These are phyloP conservation scores for Rhizopus stolonifer DNA, from an alignment of 371 early-diverging fungal genomes.

Conservation along the genomic window DNA sequence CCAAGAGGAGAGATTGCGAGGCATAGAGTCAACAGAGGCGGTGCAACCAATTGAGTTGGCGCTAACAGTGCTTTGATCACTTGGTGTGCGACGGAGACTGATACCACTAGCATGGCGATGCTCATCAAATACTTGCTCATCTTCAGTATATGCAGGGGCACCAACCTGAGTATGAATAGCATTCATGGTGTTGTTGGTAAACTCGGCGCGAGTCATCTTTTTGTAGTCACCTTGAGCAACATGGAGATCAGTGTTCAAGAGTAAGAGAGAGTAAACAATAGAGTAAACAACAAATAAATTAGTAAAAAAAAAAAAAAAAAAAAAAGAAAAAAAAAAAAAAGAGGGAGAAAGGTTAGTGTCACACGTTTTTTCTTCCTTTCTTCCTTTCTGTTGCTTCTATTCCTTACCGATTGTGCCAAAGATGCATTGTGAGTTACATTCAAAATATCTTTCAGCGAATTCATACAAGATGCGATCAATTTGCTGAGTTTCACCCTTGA, in stretches of 20 bases:
- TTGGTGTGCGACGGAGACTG: constrained; percentile 15
- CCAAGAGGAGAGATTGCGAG: not conserved
- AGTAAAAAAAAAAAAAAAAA: not conserved
- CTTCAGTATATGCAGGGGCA: constrained; percentile 17
- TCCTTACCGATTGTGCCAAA: constrained; percentile 33
- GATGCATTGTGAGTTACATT: constrained; percentile 64
- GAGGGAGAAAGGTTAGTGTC: no score
- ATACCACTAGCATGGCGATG: constrained; percentile 12
- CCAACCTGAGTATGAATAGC: constrained; percentile 30
- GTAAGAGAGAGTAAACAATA: constrained; percentile 76
- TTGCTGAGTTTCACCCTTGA: constrained; percentile 85
- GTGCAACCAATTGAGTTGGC: constrained; percentile 7
- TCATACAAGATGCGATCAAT: constrained; percentile 77
- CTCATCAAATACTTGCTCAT: constrained; percentile 6
- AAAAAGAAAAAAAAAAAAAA: not conserved
- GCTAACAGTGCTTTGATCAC: constrained; percentile 6
- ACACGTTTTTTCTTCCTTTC: not conserved
- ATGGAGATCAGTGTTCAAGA: constrained; percentile 91
- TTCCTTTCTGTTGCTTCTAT: not conserved
- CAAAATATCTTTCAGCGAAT: constrained; percentile 72
- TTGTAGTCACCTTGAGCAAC: constrained; percentile 63
- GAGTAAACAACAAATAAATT: constrained; percentile 81
- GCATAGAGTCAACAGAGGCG: constrained; percentile 5
- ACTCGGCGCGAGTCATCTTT: constrained; percentile 55
- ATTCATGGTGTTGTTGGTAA: constrained; percentile 50